Base-by-base conservation (phyloP, 495 filamentous ascomycete genomes). In the Trichoderma reesei region DNA sequence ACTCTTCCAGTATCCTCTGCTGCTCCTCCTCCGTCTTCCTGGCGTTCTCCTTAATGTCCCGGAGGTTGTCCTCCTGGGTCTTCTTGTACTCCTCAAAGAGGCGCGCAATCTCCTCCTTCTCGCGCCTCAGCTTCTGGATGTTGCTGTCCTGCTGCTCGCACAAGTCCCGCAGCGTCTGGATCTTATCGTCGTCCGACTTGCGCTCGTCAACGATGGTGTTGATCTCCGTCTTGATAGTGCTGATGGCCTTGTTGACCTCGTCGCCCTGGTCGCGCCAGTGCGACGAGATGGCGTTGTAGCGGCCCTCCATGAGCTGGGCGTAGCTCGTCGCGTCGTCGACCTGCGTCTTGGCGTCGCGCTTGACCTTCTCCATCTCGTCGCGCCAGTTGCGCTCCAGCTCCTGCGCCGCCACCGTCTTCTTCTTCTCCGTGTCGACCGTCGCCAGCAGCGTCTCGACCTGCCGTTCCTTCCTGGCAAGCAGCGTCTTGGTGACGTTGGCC, bases 391-490 rank as follows among this genome's bases (percentile, higher is more conserved):
- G 73, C 71, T 95, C 90, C 20, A 86, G 84, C 33, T 82, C 81
- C 42, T 80, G 73, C 34, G 82, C 82, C 62, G 75, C 75, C 14
- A 72, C 69, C n/a, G 89, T 82, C 64, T 84, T 82, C 61, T 80
- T 77, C 65, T 81, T 83, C 76, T 96, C 91, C 11, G 76, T 71
- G 11, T 90, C 85, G 7, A 90, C 75, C 59, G 89, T 81, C 1
- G 76, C 77, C 65, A 88, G 86, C 56, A 92, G 71, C 63, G 88
- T 85, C 65, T 91, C 88, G 3, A 96, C 83, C 71, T 91, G 91
- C 7, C 89, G 84, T 67, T 94, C 90, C 68, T 90, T 91, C 48
- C 88, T 83, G 54, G 85, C 82, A 6, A 94, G 80, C 1, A 89
- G 83, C 20, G 83, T 83, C 66, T 89, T 87, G 66, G 89, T 84